Base-by-base conservation (phyloP, 2,329 filamentous ascomycete species). In the Colletotrichum sp. region DNA sequence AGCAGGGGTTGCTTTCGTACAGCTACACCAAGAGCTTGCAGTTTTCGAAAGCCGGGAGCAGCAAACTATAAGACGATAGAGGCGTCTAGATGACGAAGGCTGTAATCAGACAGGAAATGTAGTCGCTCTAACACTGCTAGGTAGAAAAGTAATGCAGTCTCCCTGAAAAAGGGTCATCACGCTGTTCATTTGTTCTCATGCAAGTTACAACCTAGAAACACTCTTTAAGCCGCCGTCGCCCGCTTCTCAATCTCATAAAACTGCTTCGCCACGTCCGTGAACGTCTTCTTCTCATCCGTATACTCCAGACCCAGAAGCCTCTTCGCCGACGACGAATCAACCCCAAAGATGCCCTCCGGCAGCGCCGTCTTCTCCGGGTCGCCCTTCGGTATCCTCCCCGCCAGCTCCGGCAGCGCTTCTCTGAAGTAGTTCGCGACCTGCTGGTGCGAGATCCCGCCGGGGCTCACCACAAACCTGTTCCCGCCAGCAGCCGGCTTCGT, bases 11-110 rank as follows among this genome's bases (percentile, higher is more conserved):
- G 10, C 76, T 82, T 26, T 82, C 83, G 28, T 84, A 84, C 69
- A 83, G 80, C 71, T 80, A 83, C 67, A 81, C 81, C 18, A 79
- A 83, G 77, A 82, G 77, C 22, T 60, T 84, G n/a, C 83, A 84
- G 36, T 81, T 82, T 22, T 15, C 59, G 24, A 63, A 63, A 79
- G 80, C 8, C 83, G 84, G 77, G 64, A 9, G 16, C 70, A 36
- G 62, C 15, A 15, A 62, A 26, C 8, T 4, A 10, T 16, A 10
- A 3, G 6, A 52, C 10, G 44, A 1, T 2, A 22, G n/a, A 48
- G 44, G 44, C 10, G 18, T 0, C 3, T 48, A 22, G 44, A 48
- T 32, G 18, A 48, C 44, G 44, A 22, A 8, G 2, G 4, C 8
- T 44, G 39, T n/a, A 44, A n/a, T 44, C 6, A n/a, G 8, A 44